These are phyloP conservation scores for Yamadazyma akitaensis DNA, from an alignment of 805 yeast genomes.

Conservation along the genomic window DNA sequence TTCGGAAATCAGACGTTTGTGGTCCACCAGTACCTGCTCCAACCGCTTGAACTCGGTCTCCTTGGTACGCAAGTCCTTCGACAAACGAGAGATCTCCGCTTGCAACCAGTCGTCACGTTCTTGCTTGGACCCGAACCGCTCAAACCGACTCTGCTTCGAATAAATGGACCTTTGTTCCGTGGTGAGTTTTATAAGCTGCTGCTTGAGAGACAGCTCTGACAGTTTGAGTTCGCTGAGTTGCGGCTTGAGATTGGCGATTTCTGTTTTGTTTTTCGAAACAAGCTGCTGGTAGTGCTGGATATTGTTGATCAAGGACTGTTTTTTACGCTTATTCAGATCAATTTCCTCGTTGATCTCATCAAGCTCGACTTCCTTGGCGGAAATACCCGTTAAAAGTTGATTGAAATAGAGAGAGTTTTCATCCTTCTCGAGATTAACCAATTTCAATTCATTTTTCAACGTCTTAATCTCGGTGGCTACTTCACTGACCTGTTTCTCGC, in stretches of 20 bases:
- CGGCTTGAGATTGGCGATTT: slow-evolving; percentile 40
- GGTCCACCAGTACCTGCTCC: slow-evolving; percentile 15
- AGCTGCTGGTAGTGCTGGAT: slow-evolving; percentile 20
- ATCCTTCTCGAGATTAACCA: slow-evolving; percentile 53
- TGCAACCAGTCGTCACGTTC: slow-evolving; percentile 71
- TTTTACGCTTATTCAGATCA: slow-evolving; percentile 26
- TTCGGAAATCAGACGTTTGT: slow-evolving; percentile 24
- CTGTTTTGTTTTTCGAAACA: slow-evolving; percentile 35
- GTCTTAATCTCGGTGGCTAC: slow-evolving; percentile 45
- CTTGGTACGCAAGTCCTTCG: slow-evolving; percentile 25
- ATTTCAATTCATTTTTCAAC: slow-evolving; percentile 46
- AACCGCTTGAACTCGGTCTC: slow-evolving; percentile 22
- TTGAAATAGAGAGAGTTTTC: slow-evolving; percentile 50
- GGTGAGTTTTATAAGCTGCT: slow-evolving; percentile 38
- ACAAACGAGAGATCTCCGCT: slow-evolving; percentile 43
- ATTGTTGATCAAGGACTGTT: slow-evolving; percentile 19
- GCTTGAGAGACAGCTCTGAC: slow-evolving; percentile 40
- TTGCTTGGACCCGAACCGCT: slow-evolving; percentile 49
- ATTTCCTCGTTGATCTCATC: slow-evolving; percentile 40
- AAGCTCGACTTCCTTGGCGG: slow-evolving; percentile 48
- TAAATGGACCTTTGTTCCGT: slow-evolving; percentile 58
- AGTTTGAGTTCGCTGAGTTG: slow-evolving; percentile 33
- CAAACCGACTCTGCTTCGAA: slow-evolving; percentile 67
- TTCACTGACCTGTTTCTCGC: slow-evolving; percentile 51
- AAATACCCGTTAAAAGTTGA: slow-evolving; percentile 47